Conservation (phyloP, 2,329 filamentous ascomycete species). For the Coniochaeta hoffmannii region DNA sequence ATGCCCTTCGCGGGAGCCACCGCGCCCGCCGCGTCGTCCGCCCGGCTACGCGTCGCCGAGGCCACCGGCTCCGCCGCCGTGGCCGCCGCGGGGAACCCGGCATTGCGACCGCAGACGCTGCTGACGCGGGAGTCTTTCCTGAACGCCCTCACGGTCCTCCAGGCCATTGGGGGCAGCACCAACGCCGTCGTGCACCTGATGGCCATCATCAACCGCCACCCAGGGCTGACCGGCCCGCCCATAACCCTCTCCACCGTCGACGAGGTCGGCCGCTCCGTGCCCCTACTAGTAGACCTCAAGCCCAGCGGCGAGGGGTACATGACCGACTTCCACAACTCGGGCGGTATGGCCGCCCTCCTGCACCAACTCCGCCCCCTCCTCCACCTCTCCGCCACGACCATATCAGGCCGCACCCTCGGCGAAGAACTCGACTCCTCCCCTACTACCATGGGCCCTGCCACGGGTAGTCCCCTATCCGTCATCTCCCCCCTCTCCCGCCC, state of each 20-base stretch:
- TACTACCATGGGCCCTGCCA: slow-evolving; percentile 45
- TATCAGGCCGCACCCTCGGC: slow-evolving; percentile 78
- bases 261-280: slow-evolving; percentile 67
- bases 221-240: slow-evolving; percentile 47
- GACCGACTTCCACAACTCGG: slow-evolving; percentile 83
- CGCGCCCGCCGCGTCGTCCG: slow-evolving; percentile 69
- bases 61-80: slow-evolving; percentile 65
- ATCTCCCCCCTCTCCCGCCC: slow-evolving; percentile 60
- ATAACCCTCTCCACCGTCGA: slow-evolving; percentile 76
- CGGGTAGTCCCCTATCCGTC: slow-evolving; percentile 23
- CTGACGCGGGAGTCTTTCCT: slow-evolving; percentile 71
- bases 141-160: slow-evolving; percentile 80
- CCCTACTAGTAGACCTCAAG: slow-evolving; percentile 78
- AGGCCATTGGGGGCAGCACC: slow-evolving; percentile 77
- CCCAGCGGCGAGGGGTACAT: slow-evolving; percentile 82
- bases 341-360: slow-evolving; percentile 75
- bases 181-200: slow-evolving; percentile 83
- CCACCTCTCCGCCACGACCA: slow-evolving; percentile 67
- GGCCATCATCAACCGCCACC: slow-evolving; percentile 70
- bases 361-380: slow-evolving; percentile 71
- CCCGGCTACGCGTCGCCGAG: slow-evolving; percentile 74
- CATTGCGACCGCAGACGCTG: slow-evolving; percentile 60
- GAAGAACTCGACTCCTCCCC: slow-evolving; percentile 69
- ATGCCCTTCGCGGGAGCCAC: slow-evolving; percentile 71
- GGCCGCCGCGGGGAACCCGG: slow-evolving; percentile 51